phyloP scores from a whole-genome alignment of 768 basidiomycete species.

The Neoboletus brunneissimus region DNA sequence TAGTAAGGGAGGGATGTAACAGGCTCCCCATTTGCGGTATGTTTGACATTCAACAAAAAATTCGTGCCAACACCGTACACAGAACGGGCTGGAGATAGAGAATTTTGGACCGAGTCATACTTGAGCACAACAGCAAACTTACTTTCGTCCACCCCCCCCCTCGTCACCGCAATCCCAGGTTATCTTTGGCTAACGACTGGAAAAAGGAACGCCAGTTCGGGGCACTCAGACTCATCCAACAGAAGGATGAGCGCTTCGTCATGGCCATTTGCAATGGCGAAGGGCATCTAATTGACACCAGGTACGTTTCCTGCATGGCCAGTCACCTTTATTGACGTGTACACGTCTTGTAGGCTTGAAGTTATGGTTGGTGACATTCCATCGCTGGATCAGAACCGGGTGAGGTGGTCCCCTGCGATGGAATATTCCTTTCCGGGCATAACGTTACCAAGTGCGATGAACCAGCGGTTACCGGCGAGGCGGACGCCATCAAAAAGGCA shows the following conservation, averaged over 20 bases:
- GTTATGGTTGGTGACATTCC: constrained; percentile 94
- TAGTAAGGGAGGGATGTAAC: too few species aligned
- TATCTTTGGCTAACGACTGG: constrained; percentile 96
- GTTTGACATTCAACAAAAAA: too few species aligned
- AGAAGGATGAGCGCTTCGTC: constrained; percentile 91
- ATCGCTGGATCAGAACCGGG: constrained; percentile 90
- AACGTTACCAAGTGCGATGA: constrained; percentile 96
- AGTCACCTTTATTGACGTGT: constrained; percentile 4
- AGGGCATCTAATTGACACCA: constrained; percentile 76
- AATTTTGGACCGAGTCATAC: too few species aligned
- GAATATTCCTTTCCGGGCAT: constrained; percentile 88
- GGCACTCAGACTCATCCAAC: constrained; percentile 91
- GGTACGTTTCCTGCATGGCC: constrained; percentile 36
- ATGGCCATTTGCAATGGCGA: constrained; percentile 75
- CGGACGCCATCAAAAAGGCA: constrained; percentile 89
- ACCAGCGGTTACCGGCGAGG: constrained; percentile 93
- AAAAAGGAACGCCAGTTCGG: constrained; percentile 98
- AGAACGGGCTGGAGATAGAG: too few species aligned
- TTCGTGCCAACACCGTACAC: too few species aligned
- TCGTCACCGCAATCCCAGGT: constrained; percentile 46
- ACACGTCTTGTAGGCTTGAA: constrained; percentile 53
- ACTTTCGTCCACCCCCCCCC: not conserved
- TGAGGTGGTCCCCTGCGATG: constrained; percentile 94
- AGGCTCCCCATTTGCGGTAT: too few species aligned
- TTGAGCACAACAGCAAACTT: too few species aligned